phyloP scores from a whole-genome alignment of 2,329 filamentous ascomycete genomes.

The Fusarium haematococcum region DNA sequence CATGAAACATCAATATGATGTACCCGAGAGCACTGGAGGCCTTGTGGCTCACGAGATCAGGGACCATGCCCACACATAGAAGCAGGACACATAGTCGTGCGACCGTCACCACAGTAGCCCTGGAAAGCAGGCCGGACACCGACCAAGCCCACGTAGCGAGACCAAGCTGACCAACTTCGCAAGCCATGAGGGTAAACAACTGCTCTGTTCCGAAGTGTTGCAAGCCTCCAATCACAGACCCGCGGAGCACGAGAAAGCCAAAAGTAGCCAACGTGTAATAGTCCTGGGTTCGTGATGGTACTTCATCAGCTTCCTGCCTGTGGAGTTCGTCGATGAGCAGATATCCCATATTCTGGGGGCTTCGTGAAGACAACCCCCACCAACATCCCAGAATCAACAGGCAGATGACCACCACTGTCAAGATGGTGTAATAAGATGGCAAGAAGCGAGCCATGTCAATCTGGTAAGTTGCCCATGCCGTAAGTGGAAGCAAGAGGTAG shows the following conservation, averaged over 20 bases:
- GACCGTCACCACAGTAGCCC: neutral
- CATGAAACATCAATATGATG: conserved; percentile 73
- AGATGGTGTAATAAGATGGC: conserved; percentile 51
- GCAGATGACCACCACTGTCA: conserved; percentile 30
- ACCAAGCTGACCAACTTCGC: conserved; percentile 26
- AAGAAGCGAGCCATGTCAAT: conserved; percentile 51
- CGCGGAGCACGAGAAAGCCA: conserved; percentile 27
- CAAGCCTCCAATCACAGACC: conserved; percentile 27
- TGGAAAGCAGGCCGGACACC: conserved; percentile 55
- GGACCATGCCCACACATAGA: conserved; percentile 59
- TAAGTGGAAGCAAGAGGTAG: conserved; percentile 79
- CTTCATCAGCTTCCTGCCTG: conserved; percentile 70
- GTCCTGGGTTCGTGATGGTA: conserved; percentile 60
- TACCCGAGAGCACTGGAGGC: conserved; percentile 78
- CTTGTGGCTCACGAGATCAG: conserved; percentile 71
- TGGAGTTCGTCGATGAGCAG: conserved; percentile 63
- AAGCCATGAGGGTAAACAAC: conserved; percentile 23
- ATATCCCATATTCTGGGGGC: conserved; percentile 44
- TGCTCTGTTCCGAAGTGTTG: conserved; percentile 27
- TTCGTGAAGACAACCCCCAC: conserved; percentile 43
- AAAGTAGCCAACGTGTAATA: conserved; percentile 47
- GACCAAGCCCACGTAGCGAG: conserved; percentile 66
- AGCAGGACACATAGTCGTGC: conserved; percentile 32
- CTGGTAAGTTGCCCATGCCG: conserved; percentile 80
- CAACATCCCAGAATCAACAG: conserved; percentile 41